Evolutionary conservation across 2,329 filamentous ascomycete species (phyloP).

Genomic region (Trichophaea hybrida): DNA sequence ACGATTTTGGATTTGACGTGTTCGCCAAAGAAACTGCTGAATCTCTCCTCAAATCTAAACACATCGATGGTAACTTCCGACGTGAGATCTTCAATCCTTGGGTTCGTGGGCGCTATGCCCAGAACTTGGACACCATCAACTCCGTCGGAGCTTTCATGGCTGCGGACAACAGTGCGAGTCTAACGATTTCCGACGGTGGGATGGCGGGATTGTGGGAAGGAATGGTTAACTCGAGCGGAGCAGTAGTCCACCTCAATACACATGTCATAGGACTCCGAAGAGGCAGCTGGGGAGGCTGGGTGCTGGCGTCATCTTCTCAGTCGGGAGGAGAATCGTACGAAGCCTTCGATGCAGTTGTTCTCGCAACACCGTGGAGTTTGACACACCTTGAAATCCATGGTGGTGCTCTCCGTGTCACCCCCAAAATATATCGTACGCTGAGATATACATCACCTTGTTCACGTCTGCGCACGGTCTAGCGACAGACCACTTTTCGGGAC

Average conservation of each 20-base stretch:
- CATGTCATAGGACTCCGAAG: conserved; percentile 43
- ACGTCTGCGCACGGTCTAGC: not conserved
- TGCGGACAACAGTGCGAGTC: conserved; percentile 65
- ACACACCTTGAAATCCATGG: not conserved
- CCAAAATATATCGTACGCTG: not conserved
- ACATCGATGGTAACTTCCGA: conserved; percentile 52
- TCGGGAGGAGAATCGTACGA: not conserved
- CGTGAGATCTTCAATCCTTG: conserved; percentile 76
- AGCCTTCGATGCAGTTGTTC: not conserved
- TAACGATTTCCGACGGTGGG: conserved; percentile 42
- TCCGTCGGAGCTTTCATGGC: conserved; percentile 82
- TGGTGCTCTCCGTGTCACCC: not conserved
- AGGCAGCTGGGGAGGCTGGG: conserved; percentile 31
- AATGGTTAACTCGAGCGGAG: not conserved
- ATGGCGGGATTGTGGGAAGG: not conserved
- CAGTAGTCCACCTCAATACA: conserved; percentile 32
- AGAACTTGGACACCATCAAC: conserved; percentile 73
- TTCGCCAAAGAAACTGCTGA: not conserved
- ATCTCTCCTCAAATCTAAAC: conserved; percentile 21
- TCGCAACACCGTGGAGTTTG: not conserved
- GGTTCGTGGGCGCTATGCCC: conserved; percentile 86
- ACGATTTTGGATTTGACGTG: not conserved
- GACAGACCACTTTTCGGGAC: not conserved
- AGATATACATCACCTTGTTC: not conserved
- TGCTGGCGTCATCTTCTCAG: not conserved